A percentile compares a stretch with the other conserved stretches of the same genome.
Conservation (phyloP, 352 stramenopile species). For the Detonula confervacea region DNA sequence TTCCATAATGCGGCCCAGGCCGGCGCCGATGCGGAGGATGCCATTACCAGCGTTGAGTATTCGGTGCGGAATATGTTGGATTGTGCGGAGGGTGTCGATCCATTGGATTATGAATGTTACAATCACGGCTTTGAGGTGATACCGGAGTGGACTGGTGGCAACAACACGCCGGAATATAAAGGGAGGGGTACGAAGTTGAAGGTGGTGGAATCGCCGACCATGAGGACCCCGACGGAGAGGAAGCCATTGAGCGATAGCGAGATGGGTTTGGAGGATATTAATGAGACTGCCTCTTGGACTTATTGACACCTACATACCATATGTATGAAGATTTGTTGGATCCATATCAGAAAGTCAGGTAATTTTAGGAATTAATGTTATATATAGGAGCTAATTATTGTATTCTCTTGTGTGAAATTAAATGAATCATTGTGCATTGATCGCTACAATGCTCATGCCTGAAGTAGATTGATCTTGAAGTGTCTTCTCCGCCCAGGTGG, state of each 20-base stretch:
- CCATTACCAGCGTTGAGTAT: conserved; percentile 42
- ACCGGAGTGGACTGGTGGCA: neutral
- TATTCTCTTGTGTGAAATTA: too few relatives aligned
- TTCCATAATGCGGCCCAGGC: conserved; percentile 74
- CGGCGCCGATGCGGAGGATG: conserved; percentile 72
- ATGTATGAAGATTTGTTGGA: too few relatives aligned
- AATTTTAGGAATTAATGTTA: too few relatives aligned
- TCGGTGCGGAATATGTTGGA: conserved; percentile 45
- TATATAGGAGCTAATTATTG: too few relatives aligned
- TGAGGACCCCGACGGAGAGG: neutral
- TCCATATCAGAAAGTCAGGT: too few relatives aligned
- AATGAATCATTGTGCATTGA: too few relatives aligned
- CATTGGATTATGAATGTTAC: conserved; percentile 29
- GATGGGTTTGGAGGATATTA: neutral
- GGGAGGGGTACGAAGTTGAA: conserved; percentile 30
- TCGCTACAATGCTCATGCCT: too few relatives aligned
- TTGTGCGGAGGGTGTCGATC: conserved; percentile 18
- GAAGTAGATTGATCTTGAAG: too few relatives aligned
- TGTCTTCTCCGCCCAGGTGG: too few relatives aligned
- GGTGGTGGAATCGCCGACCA: conserved; percentile 29
- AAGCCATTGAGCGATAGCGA: neutral
- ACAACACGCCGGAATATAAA: neutral
- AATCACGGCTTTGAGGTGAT: conserved; percentile 54
- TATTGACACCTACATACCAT: too few relatives aligned
- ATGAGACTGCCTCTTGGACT: conserved; percentile 5